Conservation (phyloP, 495 filamentous ascomycete species). For the Neurospora hispaniola region DNA sequence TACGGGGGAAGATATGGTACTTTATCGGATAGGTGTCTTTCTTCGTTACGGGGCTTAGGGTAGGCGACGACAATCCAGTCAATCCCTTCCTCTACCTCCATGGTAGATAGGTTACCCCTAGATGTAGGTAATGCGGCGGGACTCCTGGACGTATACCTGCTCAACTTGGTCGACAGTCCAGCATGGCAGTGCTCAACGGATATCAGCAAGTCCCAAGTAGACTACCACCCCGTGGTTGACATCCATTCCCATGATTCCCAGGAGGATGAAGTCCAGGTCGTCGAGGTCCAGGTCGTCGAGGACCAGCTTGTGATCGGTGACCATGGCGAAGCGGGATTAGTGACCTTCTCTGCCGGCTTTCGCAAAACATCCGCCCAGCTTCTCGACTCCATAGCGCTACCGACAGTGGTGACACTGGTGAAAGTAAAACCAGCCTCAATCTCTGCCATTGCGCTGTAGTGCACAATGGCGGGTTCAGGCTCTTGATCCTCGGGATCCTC, state of each 20-base stretch:
- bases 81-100: not conserved
- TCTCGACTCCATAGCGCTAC: not conserved
- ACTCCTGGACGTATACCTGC: fast-evolving
- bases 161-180: not conserved
- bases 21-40: fast-evolving
- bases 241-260: not conserved
- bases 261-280: not conserved
- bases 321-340: not conserved
- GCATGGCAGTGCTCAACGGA: not conserved
- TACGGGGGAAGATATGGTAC: fast-evolving
- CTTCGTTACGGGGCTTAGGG: not conserved
- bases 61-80: not conserved
- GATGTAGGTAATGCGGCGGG: fast-evolving
- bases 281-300: not conserved
- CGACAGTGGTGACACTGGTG: not conserved
- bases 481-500: not conserved
- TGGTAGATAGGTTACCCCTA: not conserved
- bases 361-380: not conserved
- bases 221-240: not conserved
- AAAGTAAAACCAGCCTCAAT: not conserved
- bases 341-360: not conserved
- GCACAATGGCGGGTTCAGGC: not conserved
- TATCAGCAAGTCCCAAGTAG: not conserved
- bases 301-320: not conserved
- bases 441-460: not conserved